These are phyloP conservation scores for Chalciporus pseudorubinellus DNA, from an alignment of 768 basidiomycete genomes.

Conservation along the genomic window DNA sequence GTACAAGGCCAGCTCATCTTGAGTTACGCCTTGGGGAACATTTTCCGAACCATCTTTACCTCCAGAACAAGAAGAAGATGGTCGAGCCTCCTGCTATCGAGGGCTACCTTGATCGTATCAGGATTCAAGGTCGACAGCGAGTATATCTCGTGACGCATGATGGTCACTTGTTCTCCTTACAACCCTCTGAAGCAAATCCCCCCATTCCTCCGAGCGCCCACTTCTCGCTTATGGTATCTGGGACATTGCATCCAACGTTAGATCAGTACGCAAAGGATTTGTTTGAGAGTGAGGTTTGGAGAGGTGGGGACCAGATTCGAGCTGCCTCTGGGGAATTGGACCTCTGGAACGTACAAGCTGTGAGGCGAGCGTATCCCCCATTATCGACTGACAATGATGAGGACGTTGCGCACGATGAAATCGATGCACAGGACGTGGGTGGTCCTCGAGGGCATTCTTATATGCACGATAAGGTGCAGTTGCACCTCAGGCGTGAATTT, in stretches of 20 bases:
- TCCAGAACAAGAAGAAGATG: constrained; percentile 43
- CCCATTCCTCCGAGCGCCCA: constrained; percentile 64
- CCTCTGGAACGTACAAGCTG: constrained; percentile 61
- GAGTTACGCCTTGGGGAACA: constrained; percentile 80
- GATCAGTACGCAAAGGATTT: constrained; percentile 35
- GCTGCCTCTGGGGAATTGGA: constrained; percentile 69
- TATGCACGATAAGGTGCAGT: constrained; percentile 40
- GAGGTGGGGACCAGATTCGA: constrained; percentile 64
- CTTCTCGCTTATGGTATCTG: constrained; percentile 29
- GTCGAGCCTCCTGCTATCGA: constrained; percentile 81
- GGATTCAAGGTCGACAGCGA: constrained; percentile 53
- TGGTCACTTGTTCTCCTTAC: constrained; percentile 66
- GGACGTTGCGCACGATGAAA: constrained; percentile 25
- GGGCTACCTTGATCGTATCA: constrained; percentile 78
- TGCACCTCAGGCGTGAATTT: constrained; percentile 68
- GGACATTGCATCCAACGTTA: constrained; percentile 25
- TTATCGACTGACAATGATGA: constrained; percentile 29
- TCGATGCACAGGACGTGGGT: constrained; percentile 64
- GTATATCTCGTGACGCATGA: constrained; percentile 73
- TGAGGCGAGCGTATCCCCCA: constrained; percentile 51
- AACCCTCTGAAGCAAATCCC: constrained; percentile 53
- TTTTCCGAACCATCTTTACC: constrained; percentile 45
- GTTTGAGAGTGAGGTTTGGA: constrained; percentile 51
- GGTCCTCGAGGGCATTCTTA: constrained; percentile 53
- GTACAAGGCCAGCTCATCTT: constrained; percentile 47